Conservation (phyloP, 2,329 filamentous ascomycete species). For the Periconia digitata region DNA sequence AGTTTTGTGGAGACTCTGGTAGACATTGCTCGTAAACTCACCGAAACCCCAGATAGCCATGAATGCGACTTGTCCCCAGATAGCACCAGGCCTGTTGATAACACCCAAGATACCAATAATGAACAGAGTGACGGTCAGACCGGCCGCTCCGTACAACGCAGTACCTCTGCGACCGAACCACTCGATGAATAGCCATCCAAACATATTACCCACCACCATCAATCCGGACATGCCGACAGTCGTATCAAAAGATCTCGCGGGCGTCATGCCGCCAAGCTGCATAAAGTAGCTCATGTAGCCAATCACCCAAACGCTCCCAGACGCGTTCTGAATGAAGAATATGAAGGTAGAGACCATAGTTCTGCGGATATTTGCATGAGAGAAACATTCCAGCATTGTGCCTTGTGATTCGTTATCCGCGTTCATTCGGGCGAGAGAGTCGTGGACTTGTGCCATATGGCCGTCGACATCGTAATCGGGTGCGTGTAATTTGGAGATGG, state of each 20-base stretch:
- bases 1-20: neutral
- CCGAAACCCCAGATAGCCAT: slow-evolving; percentile 13
- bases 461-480: slow-evolving; percentile 32
- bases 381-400: slow-evolving; percentile 20
- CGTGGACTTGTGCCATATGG: slow-evolving; percentile 33
- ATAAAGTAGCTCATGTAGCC: slow-evolving; percentile 30
- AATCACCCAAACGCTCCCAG: slow-evolving; percentile 37
- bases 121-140: slow-evolving; percentile 5
- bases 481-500: slow-evolving; percentile 33
- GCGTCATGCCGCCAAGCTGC: slow-evolving; percentile 29
- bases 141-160: slow-evolving; percentile 27
- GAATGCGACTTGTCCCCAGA: slow-evolving; percentile 8
- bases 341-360: slow-evolving; percentile 30
- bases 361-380: slow-evolving; percentile 13
- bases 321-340: slow-evolving; percentile 33
- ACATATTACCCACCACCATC: slow-evolving; percentile 36
- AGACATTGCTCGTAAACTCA: neutral
- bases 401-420: slow-evolving; percentile 23
- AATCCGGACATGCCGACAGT: slow-evolving; percentile 30
- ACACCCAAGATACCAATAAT: slow-evolving; percentile 14
- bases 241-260: slow-evolving; percentile 21
- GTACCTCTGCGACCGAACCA: slow-evolving; percentile 31
- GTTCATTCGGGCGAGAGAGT: slow-evolving; percentile 22
- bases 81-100: slow-evolving; percentile 10
- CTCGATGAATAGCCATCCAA: slow-evolving; percentile 35